Base-by-base conservation (phyloP, 1,284 basidiomycete species). In the Puccinia triticina region DNA sequence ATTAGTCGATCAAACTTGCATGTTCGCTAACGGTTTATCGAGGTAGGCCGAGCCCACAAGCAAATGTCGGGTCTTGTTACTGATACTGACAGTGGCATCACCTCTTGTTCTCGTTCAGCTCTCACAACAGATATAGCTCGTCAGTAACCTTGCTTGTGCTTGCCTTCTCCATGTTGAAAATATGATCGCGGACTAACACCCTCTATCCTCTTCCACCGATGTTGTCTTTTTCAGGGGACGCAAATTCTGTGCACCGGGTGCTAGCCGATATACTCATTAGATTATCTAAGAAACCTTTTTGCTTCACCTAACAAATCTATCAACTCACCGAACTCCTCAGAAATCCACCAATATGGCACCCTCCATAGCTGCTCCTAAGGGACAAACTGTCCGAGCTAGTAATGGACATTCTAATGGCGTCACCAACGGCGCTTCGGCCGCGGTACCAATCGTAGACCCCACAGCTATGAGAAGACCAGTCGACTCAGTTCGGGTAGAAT, bases 401-500 rank as follows among this genome's bases (percentile, higher is more conserved):
- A 84, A 86, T 84, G 86, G 87, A 85, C 87, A 86, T 81, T 87
- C 87, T 83, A 91, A 91, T 84, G 91, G 91, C 83, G 91, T 91
- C 79, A 90, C 90, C 87, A 91, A 89, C 88, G 92, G 91, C 83
- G 89, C 91, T n/a, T 83, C 84, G 82, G 84, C 86, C 64, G 84
- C 84, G 67, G 84, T 86, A 69, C 90, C 91, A 40, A 83, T 84
- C 67, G 89, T 95, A 85, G 95, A 97, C 87, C 93, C 95, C 80
- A 96, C 93, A 83, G 92, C 95, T 67, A 92, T 89, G 83, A 92
- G 94, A 86, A 91, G 85, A 64, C 82, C 92, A 84, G 90, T 91
- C 83, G 89, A 92, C 85, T 90, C 92, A 69, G 91, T 98, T 89
- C 91, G 91, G 84, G 94, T 97, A 85, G 92, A 94, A 87, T 92